Base-by-base conservation (phyloP, 179 eudicot genomes). In the Beta corolliflora region DNA sequence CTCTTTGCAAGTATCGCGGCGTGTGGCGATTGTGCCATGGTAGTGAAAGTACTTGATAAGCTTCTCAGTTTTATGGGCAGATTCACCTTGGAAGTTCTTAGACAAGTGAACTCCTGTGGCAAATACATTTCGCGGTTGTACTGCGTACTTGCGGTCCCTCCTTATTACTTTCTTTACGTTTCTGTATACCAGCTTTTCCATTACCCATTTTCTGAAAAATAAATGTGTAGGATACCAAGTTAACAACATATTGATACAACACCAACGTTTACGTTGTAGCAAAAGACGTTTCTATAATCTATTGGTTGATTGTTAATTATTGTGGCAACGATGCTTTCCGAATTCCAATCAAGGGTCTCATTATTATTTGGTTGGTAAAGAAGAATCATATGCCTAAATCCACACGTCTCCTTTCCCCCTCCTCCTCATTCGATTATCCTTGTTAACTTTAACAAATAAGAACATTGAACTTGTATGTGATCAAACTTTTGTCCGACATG, bases 51-150 rank as follows among this genome's bases (percentile, higher is more conserved):
- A 93, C 87, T 73, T 87, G 56, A 93, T 89, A 8, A 78, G 80
- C 14, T 87, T 87, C 41, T 85, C 86, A 0, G 94, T 91, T 44
- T 81, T 86, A 79, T 82, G 86, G 0, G 80, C 84, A 16, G 90
- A 87, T 72, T 87, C 89, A 5, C 98, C 98, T 0, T 52, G 69
- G 5, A 81, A 61, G 84, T 93, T 87, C 75, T 93, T 89, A 0
- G 94, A 86, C 89, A 93, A 77, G 85, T 93, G 98, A 14, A 93
- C 98, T 2, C 98, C 98, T 0, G 98, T 90, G 8, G 94, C 97
- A 69, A 90, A 86, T 52, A 90, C 94, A 15, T 90, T 85, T 3
- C 91, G 83, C 7, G 98, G 97, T 48, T 91, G 98, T 60, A 92
- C 77, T 1, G 94, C 97, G 56, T 93, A 93, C 80, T 93, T 93